Evolutionary conservation across 2,329 filamentous ascomycete species (phyloP).

Genomic region (Geoglossum cookeanum): DNA sequence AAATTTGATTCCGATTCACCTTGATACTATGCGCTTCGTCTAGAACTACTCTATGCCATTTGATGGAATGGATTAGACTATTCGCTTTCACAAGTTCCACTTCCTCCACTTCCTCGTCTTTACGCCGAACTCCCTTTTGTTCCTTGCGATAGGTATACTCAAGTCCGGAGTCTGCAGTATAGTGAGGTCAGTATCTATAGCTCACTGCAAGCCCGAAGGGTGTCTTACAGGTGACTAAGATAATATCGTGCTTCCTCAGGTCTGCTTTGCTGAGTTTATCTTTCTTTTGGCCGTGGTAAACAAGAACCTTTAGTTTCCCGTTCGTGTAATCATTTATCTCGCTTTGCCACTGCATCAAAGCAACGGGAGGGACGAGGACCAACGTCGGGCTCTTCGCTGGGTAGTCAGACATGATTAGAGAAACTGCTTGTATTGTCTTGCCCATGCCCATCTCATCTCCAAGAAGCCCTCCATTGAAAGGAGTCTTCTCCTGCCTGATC

Average conservation of each 20-base stretch:
- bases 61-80: constrained; percentile 61
- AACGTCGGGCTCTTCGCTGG: constrained; percentile 66
- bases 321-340: constrained; percentile 51
- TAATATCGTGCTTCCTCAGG: constrained; percentile 69
- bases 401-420: constrained; percentile 94
- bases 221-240: constrained; percentile 87
- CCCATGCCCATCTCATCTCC: constrained; percentile 98
- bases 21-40: constrained; percentile 96
- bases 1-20: constrained; percentile 19
- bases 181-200: background rate
- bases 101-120: background rate
- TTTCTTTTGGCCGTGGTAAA: constrained; percentile 67
- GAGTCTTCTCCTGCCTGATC: constrained; percentile 66
- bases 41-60: constrained; percentile 80
- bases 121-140: constrained; percentile 66
- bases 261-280: constrained; percentile 60
- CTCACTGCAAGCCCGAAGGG: background rate
- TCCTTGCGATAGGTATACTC: constrained; percentile 89
- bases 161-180: constrained; percentile 34
- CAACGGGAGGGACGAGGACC: constrained; percentile 81
- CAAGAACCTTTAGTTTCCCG: constrained; percentile 72
- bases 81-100: constrained; percentile 65
- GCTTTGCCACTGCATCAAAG: constrained; percentile 54
- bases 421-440: constrained; percentile 96
- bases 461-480: constrained; percentile 75